Evolutionary conservation across 108 stramenopile species (phyloP).

Genomic region (Thalassiosira profunda): DNA sequence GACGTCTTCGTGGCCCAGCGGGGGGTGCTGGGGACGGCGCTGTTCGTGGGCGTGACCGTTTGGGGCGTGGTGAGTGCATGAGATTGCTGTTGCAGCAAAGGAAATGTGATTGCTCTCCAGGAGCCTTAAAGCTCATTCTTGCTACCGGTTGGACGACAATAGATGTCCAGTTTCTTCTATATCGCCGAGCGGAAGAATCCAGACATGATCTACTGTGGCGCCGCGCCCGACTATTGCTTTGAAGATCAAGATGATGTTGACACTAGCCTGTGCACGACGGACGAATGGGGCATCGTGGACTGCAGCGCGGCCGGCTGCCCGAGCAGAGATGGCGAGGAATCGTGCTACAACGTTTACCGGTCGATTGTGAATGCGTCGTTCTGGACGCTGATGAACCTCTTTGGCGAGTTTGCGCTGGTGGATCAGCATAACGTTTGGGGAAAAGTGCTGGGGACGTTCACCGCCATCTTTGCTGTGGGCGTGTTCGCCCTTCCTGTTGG

Average conservation of each 20-base stretch:
- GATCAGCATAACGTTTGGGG: constrained; percentile 79
- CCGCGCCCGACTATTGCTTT: constrained; percentile 44
- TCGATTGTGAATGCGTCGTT: constrained; percentile 76
- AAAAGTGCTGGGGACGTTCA: constrained; percentile 82
- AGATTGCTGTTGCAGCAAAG: not conserved
- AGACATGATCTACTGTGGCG: constrained; percentile 86
- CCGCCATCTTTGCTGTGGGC: constrained; percentile 90
- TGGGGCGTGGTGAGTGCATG: constrained; percentile 66
- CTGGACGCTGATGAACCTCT: constrained; percentile 87
- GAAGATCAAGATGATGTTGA: constrained; percentile 60
- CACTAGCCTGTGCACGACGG: constrained; percentile 62
- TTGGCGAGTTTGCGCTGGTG: constrained; percentile 92
- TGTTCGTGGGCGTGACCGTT: constrained; percentile 89
- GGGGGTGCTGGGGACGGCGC: constrained; percentile 72
- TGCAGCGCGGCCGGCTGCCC: constrained; percentile 75
- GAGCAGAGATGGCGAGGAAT: constrained; percentile 35
- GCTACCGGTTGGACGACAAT: constrained; percentile 2
- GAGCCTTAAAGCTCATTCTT: not conserved
- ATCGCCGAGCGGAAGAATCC: constrained; percentile 80
- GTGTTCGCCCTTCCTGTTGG: constrained; percentile 93
- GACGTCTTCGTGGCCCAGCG: constrained; percentile 81
- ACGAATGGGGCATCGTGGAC: constrained; percentile 75
- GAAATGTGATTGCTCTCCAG: not conserved
- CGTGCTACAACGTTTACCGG: constrained; percentile 82
- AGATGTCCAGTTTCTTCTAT: constrained; percentile 73